Conservation (phyloP, 768 basidiomycete species). For the Xerocomus spinulosus region DNA sequence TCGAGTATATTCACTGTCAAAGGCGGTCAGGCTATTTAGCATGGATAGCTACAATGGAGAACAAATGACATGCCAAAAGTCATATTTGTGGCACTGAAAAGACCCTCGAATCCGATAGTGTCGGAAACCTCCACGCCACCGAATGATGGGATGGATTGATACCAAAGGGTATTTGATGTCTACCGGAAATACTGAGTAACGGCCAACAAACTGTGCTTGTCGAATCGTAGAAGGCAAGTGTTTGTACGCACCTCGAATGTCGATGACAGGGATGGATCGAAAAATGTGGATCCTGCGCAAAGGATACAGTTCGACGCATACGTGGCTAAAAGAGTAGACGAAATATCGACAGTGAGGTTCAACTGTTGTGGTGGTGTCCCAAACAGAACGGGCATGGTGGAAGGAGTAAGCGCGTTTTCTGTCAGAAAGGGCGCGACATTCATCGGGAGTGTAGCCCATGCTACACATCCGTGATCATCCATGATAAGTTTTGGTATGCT, state of each 20-base stretch:
- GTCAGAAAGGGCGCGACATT: conserved; percentile 14
- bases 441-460: conserved; percentile 26
- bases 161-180: conserved; percentile 18
- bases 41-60: background rate
- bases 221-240: too few species aligned
- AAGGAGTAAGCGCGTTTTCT: conserved; percentile 8
- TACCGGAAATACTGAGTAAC: background rate
- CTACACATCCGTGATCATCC: too few species aligned
- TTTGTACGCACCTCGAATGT: conserved; percentile 26
- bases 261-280: conserved; percentile 22
- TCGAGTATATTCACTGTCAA: conserved; percentile 21
- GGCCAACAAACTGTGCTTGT: background rate
- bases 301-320: conserved; percentile 24
- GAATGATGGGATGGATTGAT: conserved; percentile 11
- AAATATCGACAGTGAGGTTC: conserved; percentile 20
- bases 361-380: conserved; percentile 28
- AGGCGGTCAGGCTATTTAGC: background rate
- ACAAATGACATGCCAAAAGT: conserved; percentile 13
- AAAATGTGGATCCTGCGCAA: conserved; percentile 19
- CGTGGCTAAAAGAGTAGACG: conserved; percentile 9
- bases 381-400: conserved; percentile 17
- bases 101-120: conserved; percentile 18
- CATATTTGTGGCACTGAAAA: conserved; percentile 11
- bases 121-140: conserved; percentile 16
- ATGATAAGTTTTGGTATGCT: too few species aligned